phyloP scores from a whole-genome alignment of 371 early-diverging fungal genomes.

The Umbelopsis sp. region DNA sequence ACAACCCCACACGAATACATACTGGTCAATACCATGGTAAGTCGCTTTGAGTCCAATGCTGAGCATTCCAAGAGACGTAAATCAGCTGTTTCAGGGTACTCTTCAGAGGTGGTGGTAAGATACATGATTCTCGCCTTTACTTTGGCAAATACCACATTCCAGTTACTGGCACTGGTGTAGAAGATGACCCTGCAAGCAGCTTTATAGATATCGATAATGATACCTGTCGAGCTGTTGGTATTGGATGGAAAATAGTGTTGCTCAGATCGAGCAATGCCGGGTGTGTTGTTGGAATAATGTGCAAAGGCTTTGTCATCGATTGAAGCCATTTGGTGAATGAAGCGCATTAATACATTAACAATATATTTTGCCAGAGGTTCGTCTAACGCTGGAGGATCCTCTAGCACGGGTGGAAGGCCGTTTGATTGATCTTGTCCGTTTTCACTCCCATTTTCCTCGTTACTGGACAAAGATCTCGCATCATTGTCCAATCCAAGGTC shows the following conservation, averaged over 20 bases:
- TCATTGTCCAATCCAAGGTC: slow-evolving; percentile 32
- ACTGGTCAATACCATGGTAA: slow-evolving; percentile 73
- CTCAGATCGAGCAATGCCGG: slow-evolving; percentile 55
- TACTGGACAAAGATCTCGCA: slow-evolving; percentile 25
- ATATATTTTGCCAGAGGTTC: slow-evolving; percentile 71
- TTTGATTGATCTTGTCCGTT: slow-evolving; percentile 22
- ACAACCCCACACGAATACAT: slow-evolving; percentile 9
- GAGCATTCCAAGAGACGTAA: slow-evolving; percentile 79
- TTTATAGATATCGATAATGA: slow-evolving; percentile 66
- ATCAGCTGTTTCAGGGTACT: slow-evolving; percentile 77
- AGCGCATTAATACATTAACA: slow-evolving; percentile 63
- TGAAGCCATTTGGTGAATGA: slow-evolving; percentile 60
- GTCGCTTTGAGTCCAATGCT: slow-evolving; percentile 69
- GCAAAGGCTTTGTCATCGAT: slow-evolving; percentile 50
- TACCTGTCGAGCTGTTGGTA: slow-evolving; percentile 43
- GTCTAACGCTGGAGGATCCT: slow-evolving; percentile 81
- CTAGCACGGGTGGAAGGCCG: slow-evolving; percentile 34
- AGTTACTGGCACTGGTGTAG: slow-evolving; percentile 82
- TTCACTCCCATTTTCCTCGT: slow-evolving; percentile 6
- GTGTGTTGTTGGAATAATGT: slow-evolving; percentile 41
- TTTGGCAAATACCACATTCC: slow-evolving; percentile 73
- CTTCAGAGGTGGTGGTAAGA: slow-evolving; percentile 62
- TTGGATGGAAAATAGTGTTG: slow-evolving; percentile 38
- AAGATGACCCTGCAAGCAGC: slow-evolving; percentile 77
- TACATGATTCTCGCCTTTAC: slow-evolving; percentile 64